Percentiles rank a stretch among this genome's conserved stretches.
Evolutionary conservation across 805 yeast species (phyloP).

Genomic region (Candida pseudoglaebosa): DNA sequence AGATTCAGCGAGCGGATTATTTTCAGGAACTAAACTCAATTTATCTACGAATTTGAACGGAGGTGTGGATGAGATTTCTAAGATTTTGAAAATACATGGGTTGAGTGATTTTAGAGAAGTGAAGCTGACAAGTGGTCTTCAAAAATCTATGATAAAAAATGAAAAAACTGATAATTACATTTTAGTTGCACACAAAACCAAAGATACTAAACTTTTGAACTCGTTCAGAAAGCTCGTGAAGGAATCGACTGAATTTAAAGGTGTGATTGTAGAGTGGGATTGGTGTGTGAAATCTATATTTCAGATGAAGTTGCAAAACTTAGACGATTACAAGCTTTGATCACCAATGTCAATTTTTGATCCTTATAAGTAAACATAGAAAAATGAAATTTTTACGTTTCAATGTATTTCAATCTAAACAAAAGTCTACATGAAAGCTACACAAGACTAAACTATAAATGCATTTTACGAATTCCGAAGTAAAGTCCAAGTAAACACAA

Average conservation of each 20-base stretch:
- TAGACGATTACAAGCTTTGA: constrained; percentile 16
- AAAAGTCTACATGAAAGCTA: background rate
- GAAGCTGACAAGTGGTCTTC: constrained; percentile 12
- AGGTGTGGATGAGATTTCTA: constrained; percentile 51
- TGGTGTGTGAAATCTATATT: constrained; percentile 60
- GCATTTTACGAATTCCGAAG: background rate
- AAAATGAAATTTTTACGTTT: too few species aligned
- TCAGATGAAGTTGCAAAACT: constrained; percentile 32
- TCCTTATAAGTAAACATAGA: too few species aligned
- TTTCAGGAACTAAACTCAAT: constrained; percentile 47
- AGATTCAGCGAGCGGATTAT: constrained; percentile 31
- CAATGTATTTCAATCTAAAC: background rate
- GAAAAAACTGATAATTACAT: constrained; percentile 6
- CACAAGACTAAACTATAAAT: background rate
- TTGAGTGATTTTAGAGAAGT: constrained; percentile 23
- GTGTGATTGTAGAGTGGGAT: constrained; percentile 53
- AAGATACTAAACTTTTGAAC: constrained; percentile 31
- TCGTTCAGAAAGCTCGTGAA: constrained; percentile 15
- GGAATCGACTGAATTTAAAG: constrained; percentile 3
- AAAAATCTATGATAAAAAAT: background rate
- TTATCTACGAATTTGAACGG: constrained; percentile 59
- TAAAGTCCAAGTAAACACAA: background rate
- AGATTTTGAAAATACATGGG: constrained; percentile 62
- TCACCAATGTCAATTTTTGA: too few species aligned
- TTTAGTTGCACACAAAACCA: constrained; percentile 29